Base-by-base conservation (phyloP, 192 early-diverging fungal species). In the Rhizophlyctis rosea region DNA sequence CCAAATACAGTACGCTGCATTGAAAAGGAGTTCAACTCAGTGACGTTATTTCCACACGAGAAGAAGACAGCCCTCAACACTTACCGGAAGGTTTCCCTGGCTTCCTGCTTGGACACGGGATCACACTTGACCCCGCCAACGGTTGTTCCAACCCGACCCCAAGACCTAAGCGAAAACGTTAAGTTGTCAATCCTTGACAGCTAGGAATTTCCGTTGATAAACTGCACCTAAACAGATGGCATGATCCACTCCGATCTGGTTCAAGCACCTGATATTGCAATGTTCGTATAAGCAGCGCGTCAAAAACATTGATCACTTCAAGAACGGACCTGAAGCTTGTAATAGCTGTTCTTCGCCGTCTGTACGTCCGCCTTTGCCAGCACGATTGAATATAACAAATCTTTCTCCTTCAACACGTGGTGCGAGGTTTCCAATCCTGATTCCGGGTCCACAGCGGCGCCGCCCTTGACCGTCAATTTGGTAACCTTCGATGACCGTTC, bases 71-170 rank as follows among this genome's bases (percentile, higher is more conserved):
- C n/a, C n/a, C n/a, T n/a, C n/a, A n/a, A n/a, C n/a, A n/a, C n/a
- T n/a, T 36, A n/a, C 13, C 34, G 27, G 32, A 58, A 58, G 3
- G 23, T 16, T 35, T 58, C 33, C 27, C 39, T 34, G n/a, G 34
- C 34, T 4, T 32, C 34, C 18, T 58, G 18, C 32, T 34, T 35
- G 18, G 52, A 0, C 2, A 23, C 57, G 29, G 39, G n/a, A 3
- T 58, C 57, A 32, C 4, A 18, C 47, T 58, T 60, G 33, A 24
- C 51, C 5, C 65, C 56, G 30, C 56, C 65, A 13, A 28, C 13
- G 2, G 4, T 39, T 1, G 65, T 67, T 23, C 67, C 67, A 32
- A 69, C 39, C 3, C 59, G 67, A 13, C 67, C 67, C 59, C 60
- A 69, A n/a, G 54, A 51, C 4, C 60, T 50, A 35, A 69, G 62